A percentile compares a stretch with the other conserved stretches of the same genome.
Evolutionary conservation across 805 yeast species (phyloP).

Genomic region (Saitoella complicata): DNA sequence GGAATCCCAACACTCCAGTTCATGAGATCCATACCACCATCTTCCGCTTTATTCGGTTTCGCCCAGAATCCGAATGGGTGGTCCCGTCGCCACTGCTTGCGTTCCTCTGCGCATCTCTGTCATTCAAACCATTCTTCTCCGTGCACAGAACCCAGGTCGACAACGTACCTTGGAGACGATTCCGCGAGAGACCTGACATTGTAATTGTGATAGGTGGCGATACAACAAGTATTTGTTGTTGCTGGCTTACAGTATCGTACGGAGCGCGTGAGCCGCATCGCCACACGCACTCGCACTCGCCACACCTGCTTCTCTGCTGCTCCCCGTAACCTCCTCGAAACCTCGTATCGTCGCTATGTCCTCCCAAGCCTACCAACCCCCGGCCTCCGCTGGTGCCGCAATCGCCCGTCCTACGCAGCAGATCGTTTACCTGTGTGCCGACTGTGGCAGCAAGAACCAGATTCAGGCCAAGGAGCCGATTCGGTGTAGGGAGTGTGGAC

Average conservation of each 20-base stretch:
- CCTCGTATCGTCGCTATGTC: too few species aligned
- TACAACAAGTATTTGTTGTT: too few species aligned
- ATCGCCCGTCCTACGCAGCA: slow-evolving; percentile 53
- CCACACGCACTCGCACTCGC: too few species aligned
- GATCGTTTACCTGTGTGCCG: slow-evolving; percentile 87
- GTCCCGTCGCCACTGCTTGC: slow-evolving; percentile 95
- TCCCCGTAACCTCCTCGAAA: too few species aligned
- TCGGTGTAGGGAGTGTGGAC: slow-evolving; percentile 97
- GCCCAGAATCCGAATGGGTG: slow-evolving; percentile 98
- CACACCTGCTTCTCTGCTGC: too few species aligned
- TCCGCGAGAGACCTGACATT: too few species aligned
- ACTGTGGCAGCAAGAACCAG: slow-evolving; percentile 80
- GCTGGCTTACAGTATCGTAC: too few species aligned
- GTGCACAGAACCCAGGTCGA: too few species aligned
- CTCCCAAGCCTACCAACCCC: slow-evolving; percentile 37
- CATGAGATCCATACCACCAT: slow-evolving; percentile 73
- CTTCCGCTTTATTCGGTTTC: slow-evolving; percentile 62
- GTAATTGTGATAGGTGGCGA: too few species aligned
- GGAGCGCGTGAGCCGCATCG: too few species aligned
- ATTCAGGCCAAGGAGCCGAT: slow-evolving; percentile 89
- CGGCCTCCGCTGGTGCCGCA: slow-evolving; percentile 70
- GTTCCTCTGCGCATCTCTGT: slow-evolving; percentile 36
- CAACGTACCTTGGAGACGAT: too few species aligned
- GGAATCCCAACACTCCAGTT: slow-evolving; percentile 94
- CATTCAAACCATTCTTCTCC: too few species aligned